Evolutionary conservation across 805 yeast species (phyloP).

Genomic region (Kazachstania kunashirensis): DNA sequence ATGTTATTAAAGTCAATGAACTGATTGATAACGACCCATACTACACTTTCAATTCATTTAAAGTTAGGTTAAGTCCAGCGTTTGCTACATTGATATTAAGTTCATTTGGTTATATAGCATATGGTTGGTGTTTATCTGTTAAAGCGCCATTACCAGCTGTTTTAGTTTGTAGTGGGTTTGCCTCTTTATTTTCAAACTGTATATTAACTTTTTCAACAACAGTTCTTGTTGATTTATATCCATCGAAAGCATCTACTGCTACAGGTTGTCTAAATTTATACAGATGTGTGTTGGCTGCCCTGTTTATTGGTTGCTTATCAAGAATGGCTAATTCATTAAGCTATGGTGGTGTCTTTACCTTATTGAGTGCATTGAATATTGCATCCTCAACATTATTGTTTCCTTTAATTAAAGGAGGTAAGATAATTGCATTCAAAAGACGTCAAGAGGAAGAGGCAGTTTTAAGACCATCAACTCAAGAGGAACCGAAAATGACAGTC

Average conservation of each 20-base stretch:
- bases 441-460: constrained; percentile 2
- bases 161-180: constrained; percentile 46
- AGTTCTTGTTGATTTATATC: constrained; percentile 66
- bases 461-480: background rate
- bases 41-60: constrained; percentile 43
- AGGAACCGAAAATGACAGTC: background rate
- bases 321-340: constrained; percentile 50
- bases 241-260: constrained; percentile 61
- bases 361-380: constrained; percentile 46
- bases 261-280: constrained; percentile 62
- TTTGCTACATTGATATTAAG: constrained; percentile 35
- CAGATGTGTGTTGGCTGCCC: constrained; percentile 66
- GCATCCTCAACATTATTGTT: constrained; percentile 19
- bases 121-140: constrained; percentile 64
- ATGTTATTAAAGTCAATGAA: constrained; percentile 12
- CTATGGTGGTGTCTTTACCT: constrained; percentile 68
- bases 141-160: constrained; percentile 43
- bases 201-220: constrained; percentile 53
- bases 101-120: constrained; percentile 36
- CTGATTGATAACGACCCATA: constrained; percentile 18
- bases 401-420: constrained; percentile 28
- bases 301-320: constrained; percentile 56
- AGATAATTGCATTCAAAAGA: constrained; percentile 22
- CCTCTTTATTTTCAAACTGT: constrained; percentile 50
- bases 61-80: constrained; percentile 43